Percentiles rank a stretch among this genome's conserved stretches.
Evolutionary conservation across 208 protist genomes (phyloP).

Genomic region (Acanthamoeba sp.): DNA sequence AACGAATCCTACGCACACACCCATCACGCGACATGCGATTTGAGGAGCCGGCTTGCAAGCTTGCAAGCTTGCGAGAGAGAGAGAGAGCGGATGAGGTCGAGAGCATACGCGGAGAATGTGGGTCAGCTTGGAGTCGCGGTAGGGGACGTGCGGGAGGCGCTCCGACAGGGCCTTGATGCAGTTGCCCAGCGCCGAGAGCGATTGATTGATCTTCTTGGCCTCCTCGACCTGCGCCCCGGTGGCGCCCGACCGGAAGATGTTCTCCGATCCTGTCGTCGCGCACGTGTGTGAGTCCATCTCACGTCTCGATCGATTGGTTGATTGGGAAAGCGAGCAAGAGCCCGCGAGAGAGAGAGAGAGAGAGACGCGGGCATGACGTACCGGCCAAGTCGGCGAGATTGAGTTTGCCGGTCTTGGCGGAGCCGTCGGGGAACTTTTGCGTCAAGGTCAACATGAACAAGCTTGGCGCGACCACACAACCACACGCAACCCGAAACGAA

Average conservation of each 20-base stretch:
- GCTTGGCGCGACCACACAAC: not conserved
- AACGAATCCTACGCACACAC: conserved; percentile 54
- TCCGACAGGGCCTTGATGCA: conserved; percentile 59
- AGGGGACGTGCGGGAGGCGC: conserved; percentile 60
- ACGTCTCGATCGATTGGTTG: not conserved
- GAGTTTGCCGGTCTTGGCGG: conserved; percentile 94
- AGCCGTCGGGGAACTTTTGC: conserved; percentile 53
- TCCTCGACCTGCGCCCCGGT: not conserved
- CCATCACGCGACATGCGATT: no score
- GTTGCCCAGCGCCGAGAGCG: conserved; percentile 45
- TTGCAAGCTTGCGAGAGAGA: no score
- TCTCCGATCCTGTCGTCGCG: not conserved
- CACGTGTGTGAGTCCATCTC: not conserved
- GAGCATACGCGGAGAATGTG: conserved; percentile 32
- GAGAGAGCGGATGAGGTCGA: not conserved
- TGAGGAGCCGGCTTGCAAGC: no score
- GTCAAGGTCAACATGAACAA: conserved; percentile 55
- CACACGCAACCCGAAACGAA: not conserved
- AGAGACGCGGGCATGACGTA: not conserved
- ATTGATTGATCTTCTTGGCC: conserved; percentile 67
- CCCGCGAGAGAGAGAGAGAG: no score
- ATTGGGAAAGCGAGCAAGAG: no score
- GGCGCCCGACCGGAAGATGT: not conserved
- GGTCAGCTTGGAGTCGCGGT: conserved; percentile 78
- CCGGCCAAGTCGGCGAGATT: conserved; percentile 89